phyloP scores from a whole-genome alignment of 2,329 filamentous ascomycete genomes.

The Didymella keratinophila region DNA sequence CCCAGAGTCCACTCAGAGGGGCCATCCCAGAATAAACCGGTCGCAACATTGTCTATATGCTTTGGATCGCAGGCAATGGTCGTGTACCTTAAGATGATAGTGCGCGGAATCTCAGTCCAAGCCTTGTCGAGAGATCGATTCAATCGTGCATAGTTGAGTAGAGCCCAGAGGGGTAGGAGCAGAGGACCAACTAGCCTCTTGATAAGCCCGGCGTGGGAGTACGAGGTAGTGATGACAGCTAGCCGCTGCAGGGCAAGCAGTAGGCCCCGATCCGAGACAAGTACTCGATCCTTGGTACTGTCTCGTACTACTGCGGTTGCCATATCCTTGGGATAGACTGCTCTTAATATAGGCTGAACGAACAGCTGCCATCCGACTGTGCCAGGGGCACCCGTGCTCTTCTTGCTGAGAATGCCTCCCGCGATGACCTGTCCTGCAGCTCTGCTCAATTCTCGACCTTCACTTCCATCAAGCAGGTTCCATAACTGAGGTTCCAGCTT shows the following conservation, averaged over 20 bases:
- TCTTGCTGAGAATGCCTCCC: conserved; percentile 71
- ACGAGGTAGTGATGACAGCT: conserved; percentile 65
- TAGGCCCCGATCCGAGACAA: conserved; percentile 61
- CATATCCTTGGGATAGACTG: conserved; percentile 57
- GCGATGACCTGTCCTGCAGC: conserved; percentile 69
- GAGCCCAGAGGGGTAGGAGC: conserved; percentile 68
- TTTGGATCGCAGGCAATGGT: conserved; percentile 63
- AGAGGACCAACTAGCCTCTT: conserved; percentile 67
- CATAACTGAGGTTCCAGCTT: conserved; percentile 69
- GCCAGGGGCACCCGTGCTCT: conserved; percentile 69
- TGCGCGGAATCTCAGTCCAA: conserved; percentile 36
- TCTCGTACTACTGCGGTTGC: conserved; percentile 47
- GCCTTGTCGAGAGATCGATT: conserved; percentile 35
- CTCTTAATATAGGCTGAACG: conserved; percentile 64
- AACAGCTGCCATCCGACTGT: conserved; percentile 68
- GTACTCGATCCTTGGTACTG: conserved; percentile 57
- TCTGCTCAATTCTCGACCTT: conserved; percentile 65
- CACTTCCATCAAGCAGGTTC: conserved; percentile 66
- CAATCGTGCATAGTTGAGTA: conserved; percentile 62
- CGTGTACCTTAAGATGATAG: conserved; percentile 57
- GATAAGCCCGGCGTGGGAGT: conserved; percentile 71
- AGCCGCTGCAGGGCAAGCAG: conserved; percentile 63
- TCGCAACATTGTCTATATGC: conserved; percentile 59
- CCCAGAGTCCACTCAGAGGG: conserved; percentile 63
- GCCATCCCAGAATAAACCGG: conserved; percentile 66